These are phyloP conservation scores for Penicillium expansum DNA, from an alignment of 2,329 filamentous ascomycete genomes.

Conservation along the genomic window DNA sequence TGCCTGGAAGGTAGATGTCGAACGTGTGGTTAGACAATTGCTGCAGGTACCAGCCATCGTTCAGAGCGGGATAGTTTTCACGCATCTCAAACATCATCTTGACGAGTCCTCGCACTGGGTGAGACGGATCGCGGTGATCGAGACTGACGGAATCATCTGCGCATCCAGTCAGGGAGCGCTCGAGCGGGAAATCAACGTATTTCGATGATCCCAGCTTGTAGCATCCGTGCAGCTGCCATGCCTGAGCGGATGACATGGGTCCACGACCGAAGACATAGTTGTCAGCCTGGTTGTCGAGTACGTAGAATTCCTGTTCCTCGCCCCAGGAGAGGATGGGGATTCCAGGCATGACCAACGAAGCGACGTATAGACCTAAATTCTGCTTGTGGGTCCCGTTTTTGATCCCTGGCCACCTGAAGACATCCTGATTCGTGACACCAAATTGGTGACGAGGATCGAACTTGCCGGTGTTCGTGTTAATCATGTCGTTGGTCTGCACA, in stretches of 20 bases:
- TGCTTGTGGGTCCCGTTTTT: constrained; percentile 54
- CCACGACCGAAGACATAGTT: constrained; percentile 66
- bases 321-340: constrained; percentile 63
- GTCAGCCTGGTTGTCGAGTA: constrained; percentile 60
- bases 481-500: constrained; percentile 56
- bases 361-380: constrained; percentile 57
- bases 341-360: constrained; percentile 59
- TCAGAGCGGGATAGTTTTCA: constrained; percentile 55
- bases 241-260: constrained; percentile 58
- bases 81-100: constrained; percentile 62
- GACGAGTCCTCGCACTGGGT: constrained; percentile 59
- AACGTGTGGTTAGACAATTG: constrained; percentile 56
- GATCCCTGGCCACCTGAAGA: constrained; percentile 63
- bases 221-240: constrained; percentile 64
- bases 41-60: constrained; percentile 58
- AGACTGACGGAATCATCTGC: constrained; percentile 55
- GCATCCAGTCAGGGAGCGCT: constrained; percentile 54
- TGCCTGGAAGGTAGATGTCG: constrained; percentile 52
- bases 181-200: constrained; percentile 57
- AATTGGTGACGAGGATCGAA: constrained; percentile 65
- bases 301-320: constrained; percentile 64
- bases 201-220: constrained; percentile 57
- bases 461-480: constrained; percentile 58
- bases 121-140: constrained; percentile 62
- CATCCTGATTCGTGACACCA: constrained; percentile 64